These are phyloP conservation scores for Aspergillus aculeatinus DNA, from an alignment of 2,329 filamentous ascomycete genomes.

Conservation along the genomic window DNA sequence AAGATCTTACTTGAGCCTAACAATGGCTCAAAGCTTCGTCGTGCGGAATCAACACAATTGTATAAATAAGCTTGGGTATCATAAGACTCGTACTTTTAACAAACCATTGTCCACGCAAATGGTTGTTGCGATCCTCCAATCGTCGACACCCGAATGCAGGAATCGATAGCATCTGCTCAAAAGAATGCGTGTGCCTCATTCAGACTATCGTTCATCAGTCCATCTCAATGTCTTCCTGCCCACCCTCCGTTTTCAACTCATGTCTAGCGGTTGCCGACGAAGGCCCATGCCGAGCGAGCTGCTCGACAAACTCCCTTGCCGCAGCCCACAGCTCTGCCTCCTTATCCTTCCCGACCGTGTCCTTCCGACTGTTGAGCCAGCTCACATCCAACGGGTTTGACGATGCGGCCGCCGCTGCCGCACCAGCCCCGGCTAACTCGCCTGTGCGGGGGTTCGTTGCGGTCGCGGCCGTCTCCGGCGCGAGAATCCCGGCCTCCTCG, in stretches of 20 bases:
- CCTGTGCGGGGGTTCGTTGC: slow-evolving; percentile 17
- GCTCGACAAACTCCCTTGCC: slow-evolving; percentile 56
- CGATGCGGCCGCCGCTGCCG: slow-evolving; percentile 27
- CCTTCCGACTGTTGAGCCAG: slow-evolving; percentile 82
- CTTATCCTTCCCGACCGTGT: slow-evolving; percentile 78
- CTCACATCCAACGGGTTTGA: slow-evolving; percentile 74
- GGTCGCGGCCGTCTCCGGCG: slow-evolving; percentile 40
- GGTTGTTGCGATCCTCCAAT: neutral
- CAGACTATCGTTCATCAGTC: slow-evolving; percentile 27
- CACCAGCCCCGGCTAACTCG: slow-evolving; percentile 30
- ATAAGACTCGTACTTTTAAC: slow-evolving; percentile 11
- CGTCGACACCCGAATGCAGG: neutral
- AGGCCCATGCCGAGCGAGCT: slow-evolving; percentile 2
- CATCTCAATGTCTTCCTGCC: slow-evolving; percentile 40
- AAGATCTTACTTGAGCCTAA: neutral
- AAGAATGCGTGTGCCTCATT: neutral
- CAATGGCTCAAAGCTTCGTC: neutral
- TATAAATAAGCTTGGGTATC: slow-evolving; percentile 20
- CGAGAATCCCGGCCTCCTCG: slow-evolving; percentile 76
- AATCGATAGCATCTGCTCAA: neutral
- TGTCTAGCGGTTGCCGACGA: slow-evolving; percentile 22
- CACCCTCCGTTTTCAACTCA: slow-evolving; percentile 17
- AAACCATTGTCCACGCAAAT: neutral
- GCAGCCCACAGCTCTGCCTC: slow-evolving; percentile 75
- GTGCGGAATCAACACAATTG: neutral